Percentiles rank a stretch among this genome's conserved stretches.
These are phyloP conservation scores for Emmonsia crescens DNA, from an alignment of 2,329 filamentous ascomycete genomes.

Conservation along the genomic window DNA sequence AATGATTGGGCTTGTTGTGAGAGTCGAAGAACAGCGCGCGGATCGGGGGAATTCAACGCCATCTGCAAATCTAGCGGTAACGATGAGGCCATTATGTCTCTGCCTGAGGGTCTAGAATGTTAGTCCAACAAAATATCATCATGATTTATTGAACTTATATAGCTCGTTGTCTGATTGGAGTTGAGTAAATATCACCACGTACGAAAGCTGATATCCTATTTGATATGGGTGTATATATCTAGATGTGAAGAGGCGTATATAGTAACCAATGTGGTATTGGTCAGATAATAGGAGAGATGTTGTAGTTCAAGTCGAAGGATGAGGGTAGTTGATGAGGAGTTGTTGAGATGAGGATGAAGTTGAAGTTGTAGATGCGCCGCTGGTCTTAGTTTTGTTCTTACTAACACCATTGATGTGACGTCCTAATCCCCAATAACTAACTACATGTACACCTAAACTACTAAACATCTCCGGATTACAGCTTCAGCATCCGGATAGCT, in stretches of 20 bases:
- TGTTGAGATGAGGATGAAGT: not conserved
- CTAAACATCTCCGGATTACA: not conserved
- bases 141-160: not conserved
- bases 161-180: too few relatives aligned
- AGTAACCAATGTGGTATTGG: not conserved
- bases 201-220: not conserved
- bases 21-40: slow-evolving; percentile 36
- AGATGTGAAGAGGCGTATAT: not conserved
- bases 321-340: not conserved
- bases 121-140: not conserved
- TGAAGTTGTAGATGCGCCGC: not conserved
- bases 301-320: not conserved
- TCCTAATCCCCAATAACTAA: too few relatives aligned
- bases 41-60: slow-evolving; percentile 25
- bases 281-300: not conserved
- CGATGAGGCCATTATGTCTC: not conserved
- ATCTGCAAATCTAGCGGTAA: slow-evolving; percentile 11
- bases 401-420: not conserved
- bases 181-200: not conserved
- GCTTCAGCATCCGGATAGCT: not conserved
- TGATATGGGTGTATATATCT: not conserved
- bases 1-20: slow-evolving; percentile 35
- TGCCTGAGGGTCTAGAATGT: not conserved
- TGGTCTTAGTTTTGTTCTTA: not conserved
- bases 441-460: not conserved